Evolutionary conservation across 805 yeast genomes (phyloP).

Genomic region (Myxozyma geophila): DNA sequence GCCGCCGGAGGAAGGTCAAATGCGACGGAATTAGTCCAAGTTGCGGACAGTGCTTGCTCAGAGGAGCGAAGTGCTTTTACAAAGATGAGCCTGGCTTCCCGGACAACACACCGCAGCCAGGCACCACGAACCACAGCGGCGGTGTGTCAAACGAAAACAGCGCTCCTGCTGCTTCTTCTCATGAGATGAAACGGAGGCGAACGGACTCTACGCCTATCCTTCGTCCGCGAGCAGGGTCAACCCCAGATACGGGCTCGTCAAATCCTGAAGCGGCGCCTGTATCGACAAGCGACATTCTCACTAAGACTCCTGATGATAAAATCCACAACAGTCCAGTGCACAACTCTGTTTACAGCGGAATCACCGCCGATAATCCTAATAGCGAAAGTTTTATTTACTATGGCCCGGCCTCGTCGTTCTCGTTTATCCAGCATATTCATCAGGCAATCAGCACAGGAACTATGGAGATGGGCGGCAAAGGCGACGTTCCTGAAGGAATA

Average conservation of each 20-base stretch:
- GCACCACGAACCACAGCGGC: background rate
- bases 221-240: background rate
- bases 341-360: constrained; percentile 28
- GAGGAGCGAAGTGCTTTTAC: constrained; percentile 35
- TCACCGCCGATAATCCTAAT: constrained; percentile 28
- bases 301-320: background rate
- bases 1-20: constrained; percentile 35
- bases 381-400: constrained; percentile 33
- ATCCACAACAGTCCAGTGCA: constrained; percentile 21
- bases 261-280: background rate
- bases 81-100: constrained; percentile 23
- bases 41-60: constrained; percentile 32
- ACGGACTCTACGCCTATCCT: background rate
- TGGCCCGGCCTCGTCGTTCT: constrained; percentile 36
- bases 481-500: constrained; percentile 35
- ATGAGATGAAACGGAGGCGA: constrained; percentile 1
- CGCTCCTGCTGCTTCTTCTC: background rate
- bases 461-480: constrained; percentile 29
- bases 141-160: background rate
- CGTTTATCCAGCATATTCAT: constrained; percentile 35
- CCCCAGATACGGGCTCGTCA: background rate
- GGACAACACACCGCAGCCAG: background rate
- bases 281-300: background rate
- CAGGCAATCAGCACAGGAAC: constrained; percentile 30
- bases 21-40: constrained; percentile 34